Conservation (phyloP, 139 green algal species). For the Medakamo hakoo region DNA sequence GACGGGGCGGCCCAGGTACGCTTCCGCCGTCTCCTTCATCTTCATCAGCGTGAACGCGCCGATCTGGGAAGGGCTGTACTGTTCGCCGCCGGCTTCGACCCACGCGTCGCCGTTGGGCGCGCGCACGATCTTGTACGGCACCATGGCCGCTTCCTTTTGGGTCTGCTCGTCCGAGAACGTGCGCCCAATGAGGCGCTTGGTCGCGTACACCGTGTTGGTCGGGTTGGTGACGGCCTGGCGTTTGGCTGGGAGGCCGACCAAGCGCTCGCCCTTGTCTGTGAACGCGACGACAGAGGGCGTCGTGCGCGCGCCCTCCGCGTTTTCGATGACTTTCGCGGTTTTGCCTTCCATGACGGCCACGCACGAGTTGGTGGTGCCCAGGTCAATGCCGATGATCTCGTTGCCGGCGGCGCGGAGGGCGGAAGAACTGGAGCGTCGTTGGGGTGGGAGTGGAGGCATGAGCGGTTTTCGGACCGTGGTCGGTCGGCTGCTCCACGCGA, state of each 20-base stretch:
- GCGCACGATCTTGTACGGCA: conserved; percentile 91
- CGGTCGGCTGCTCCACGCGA: too few species aligned
- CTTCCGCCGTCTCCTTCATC: conserved; percentile 97
- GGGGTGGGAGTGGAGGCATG: too few species aligned
- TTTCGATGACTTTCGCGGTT: conserved; percentile 91
- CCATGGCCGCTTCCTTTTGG: conserved; percentile 93
- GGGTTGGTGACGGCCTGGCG: conserved; percentile 93
- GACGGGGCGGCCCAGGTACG: conserved; percentile 77
- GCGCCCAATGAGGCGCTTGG: conserved; percentile 92
- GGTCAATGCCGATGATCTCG: conserved; percentile 96
- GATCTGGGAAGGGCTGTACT: conserved; percentile 88
- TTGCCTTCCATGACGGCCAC: conserved; percentile 99
- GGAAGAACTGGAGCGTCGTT: background rate
- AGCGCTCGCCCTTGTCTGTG: conserved; percentile 87
- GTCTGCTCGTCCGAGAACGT: conserved; percentile 76
- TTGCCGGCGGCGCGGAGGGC: conserved; percentile 21
- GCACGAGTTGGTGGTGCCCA: conserved; percentile 98
- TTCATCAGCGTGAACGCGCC: conserved; percentile 85
- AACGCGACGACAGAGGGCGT: conserved; percentile 97
- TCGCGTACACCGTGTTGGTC: conserved; percentile 92
- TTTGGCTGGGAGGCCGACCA: conserved; percentile 91
- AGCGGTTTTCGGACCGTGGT: too few species aligned
- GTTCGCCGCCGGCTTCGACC: conserved; percentile 83
- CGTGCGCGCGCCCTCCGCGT: conserved; percentile 88
- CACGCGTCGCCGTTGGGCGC: conserved; percentile 89